Evolutionary conservation across 495 filamentous ascomycete species (phyloP).

Genomic region (Aspergillus indologenus): DNA sequence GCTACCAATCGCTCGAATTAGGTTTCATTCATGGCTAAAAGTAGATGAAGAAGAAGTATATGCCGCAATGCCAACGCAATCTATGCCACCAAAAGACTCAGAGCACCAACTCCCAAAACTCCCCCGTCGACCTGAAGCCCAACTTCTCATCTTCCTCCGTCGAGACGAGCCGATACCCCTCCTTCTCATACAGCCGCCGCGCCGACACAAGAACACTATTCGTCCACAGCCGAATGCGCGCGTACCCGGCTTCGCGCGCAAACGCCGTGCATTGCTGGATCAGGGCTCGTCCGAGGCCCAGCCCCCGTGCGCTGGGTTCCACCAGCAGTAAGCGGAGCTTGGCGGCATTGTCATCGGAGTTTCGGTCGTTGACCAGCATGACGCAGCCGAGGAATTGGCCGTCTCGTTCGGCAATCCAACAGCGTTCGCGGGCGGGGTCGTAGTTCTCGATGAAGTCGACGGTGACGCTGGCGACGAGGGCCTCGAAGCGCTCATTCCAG

Average conservation of each 20-base stretch:
- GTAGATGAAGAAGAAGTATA: too few species aligned
- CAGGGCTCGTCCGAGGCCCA: slow-evolving; percentile 24
- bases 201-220: slow-evolving; percentile 24
- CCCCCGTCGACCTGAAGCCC: slow-evolving; percentile 16
- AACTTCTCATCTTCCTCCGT: slow-evolving; percentile 25
- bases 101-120: slow-evolving; percentile 1
- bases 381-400: slow-evolving; percentile 25
- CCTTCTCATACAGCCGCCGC: slow-evolving; percentile 24
- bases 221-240: slow-evolving; percentile 27
- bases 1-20: too few species aligned
- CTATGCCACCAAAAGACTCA: background rate
- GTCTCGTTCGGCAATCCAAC: slow-evolving; percentile 32
- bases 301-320: slow-evolving; percentile 27
- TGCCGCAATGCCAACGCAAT: too few species aligned
- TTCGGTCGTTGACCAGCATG: slow-evolving; percentile 29
- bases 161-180: slow-evolving; percentile 27
- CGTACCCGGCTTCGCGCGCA: slow-evolving; percentile 28
- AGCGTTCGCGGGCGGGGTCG: slow-evolving; percentile 24
- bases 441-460: slow-evolving; percentile 28
- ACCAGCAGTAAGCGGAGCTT: slow-evolving; percentile 30
- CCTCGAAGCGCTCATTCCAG: slow-evolving; percentile 26
- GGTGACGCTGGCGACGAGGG: slow-evolving; percentile 21
- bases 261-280: slow-evolving; percentile 26
- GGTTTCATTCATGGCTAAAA: too few species aligned
- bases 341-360: slow-evolving; percentile 12